Conservation (phyloP, 2,329 filamentous ascomycete species). For the Dothideomycetes sp. region DNA sequence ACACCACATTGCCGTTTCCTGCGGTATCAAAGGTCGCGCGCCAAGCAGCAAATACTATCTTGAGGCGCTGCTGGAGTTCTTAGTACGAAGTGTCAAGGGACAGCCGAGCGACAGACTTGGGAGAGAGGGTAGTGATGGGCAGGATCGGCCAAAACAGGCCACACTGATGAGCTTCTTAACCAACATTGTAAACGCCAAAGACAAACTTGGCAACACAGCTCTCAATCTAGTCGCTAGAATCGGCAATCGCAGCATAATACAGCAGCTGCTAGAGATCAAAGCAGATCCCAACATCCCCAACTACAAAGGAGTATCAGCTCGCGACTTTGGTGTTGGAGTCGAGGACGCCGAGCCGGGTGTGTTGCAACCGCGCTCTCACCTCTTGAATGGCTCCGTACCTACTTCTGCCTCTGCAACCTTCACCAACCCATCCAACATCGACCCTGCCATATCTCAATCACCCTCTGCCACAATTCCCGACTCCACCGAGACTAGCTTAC, state of each 20-base stretch:
- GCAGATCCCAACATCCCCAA: conserved; percentile 90
- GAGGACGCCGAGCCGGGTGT: conserved; percentile 37
- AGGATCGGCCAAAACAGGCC: conserved; percentile 35
- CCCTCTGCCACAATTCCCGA: conserved; percentile 4
- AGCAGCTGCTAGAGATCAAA: conserved; percentile 89
- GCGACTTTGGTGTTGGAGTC: conserved; percentile 88
- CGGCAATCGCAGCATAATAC: conserved; percentile 87
- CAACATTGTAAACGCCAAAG: conserved; percentile 91
- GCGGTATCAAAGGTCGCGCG: conserved; percentile 85
- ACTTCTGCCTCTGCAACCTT: conserved; percentile 10
- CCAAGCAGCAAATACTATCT: conserved; percentile 92
- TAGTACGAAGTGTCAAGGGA: conserved; percentile 57
- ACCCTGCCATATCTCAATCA: conserved; percentile 12
- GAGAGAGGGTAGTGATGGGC: neutral
- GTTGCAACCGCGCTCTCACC: conserved; percentile 6
- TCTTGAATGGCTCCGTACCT: conserved; percentile 12
- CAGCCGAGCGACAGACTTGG: conserved; percentile 7
- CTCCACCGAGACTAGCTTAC: conserved; percentile 1
- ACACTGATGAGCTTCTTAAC: conserved; percentile 88
- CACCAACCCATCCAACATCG: conserved; percentile 14
- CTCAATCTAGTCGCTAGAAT: conserved; percentile 89
- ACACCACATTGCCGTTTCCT: conserved; percentile 93
- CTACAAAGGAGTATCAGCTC: conserved; percentile 72
- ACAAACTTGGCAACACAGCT: conserved; percentile 89
- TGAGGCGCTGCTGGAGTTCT: conserved; percentile 86